Percentiles rank a stretch among this genome's conserved stretches.
Evolutionary conservation across 2,329 filamentous ascomycete genomes (phyloP).

Genomic region (Fusarium napiforme): DNA sequence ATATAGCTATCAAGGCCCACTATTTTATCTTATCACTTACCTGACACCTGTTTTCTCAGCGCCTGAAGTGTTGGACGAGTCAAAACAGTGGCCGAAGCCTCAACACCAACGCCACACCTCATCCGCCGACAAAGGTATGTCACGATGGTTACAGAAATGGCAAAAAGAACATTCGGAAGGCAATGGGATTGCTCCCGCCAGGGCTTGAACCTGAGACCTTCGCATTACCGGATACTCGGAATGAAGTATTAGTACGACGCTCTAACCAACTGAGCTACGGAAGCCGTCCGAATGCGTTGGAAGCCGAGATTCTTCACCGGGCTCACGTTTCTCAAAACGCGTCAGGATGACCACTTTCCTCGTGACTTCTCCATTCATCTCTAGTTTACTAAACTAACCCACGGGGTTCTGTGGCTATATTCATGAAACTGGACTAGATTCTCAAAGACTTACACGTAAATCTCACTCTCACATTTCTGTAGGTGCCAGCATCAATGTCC

Average conservation of each 20-base stretch:
- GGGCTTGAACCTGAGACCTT: conserved; percentile 1
- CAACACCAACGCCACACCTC: neutral
- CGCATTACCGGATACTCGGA: neutral
- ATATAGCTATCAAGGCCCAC: neutral
- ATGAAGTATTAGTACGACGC: neutral
- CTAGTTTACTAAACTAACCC: no score
- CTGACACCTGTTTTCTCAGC: neutral
- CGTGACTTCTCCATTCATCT: neutral
- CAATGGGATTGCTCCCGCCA: neutral
- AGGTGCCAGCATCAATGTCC: neutral
- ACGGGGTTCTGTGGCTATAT: no score
- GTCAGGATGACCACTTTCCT: neutral
- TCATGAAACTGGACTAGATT: neutral
- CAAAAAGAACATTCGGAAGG: neutral
- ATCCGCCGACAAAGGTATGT: neutral
- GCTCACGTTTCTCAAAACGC: fast-evolving
- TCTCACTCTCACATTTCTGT: neutral
- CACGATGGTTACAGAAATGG: neutral
- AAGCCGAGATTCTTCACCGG: neutral
- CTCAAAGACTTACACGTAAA: neutral
- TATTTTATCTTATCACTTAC: neutral
- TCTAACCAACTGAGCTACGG: conserved; percentile 6
- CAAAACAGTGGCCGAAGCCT: neutral
- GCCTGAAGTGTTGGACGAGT: no score
- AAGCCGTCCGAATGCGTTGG: neutral